Evolutionary conservation across 75 land plant species (phyloP).

Genomic region (Ceratopteris richardii): DNA sequence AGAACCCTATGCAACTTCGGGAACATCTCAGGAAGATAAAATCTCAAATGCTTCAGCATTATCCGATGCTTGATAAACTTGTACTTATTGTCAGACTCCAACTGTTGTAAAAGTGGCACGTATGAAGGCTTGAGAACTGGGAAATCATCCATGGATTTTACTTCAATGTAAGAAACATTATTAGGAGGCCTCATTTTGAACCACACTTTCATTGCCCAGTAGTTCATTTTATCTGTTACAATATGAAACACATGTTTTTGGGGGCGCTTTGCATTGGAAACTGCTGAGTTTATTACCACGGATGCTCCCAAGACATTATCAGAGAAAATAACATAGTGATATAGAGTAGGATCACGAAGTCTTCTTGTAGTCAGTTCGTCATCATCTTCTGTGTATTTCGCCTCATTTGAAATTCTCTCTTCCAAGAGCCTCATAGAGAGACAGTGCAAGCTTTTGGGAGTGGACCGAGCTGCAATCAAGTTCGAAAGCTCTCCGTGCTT

Average conservation of each 20-base stretch:
- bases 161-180: slow-evolving; percentile 52
- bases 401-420: slow-evolving; percentile 51
- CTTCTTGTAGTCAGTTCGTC: slow-evolving; percentile 18
- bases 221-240: slow-evolving; percentile 64
- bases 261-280: slow-evolving; percentile 48
- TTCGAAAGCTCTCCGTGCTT: slow-evolving; percentile 12
- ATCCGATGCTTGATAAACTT: slow-evolving; percentile 12
- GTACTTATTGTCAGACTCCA: slow-evolving; percentile 52
- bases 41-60: slow-evolving; percentile 14
- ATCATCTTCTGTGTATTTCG: slow-evolving; percentile 30
- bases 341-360: slow-evolving; percentile 42
- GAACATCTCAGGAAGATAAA: slow-evolving; percentile 57
- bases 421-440: slow-evolving; percentile 12
- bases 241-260: slow-evolving; percentile 64
- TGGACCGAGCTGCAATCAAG: slow-evolving; percentile 16
- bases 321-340: slow-evolving; percentile 66
- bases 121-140: slow-evolving; percentile 50
- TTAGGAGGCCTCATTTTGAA: slow-evolving; percentile 38
- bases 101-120: slow-evolving; percentile 55
- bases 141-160: slow-evolving; percentile 53
- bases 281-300: slow-evolving; percentile 67
- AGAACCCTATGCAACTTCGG: slow-evolving; percentile 54
- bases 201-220: slow-evolving; percentile 73
- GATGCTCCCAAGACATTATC: slow-evolving; percentile 67
- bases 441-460: slow-evolving; percentile 10